phyloP scores from a whole-genome alignment of 345 rosid species.

The Melaleuca quinquenervia region DNA sequence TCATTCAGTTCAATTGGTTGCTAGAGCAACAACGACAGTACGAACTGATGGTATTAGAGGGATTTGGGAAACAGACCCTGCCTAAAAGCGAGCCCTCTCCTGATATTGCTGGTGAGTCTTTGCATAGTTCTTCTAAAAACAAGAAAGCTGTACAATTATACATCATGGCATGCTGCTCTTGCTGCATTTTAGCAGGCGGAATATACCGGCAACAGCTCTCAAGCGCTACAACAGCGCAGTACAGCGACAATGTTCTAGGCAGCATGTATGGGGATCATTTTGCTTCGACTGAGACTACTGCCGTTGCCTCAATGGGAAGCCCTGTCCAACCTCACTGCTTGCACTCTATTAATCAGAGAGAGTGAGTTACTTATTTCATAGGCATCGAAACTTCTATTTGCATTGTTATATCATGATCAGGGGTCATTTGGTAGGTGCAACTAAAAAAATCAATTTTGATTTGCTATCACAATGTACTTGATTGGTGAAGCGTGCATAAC shows the following conservation, averaged over 20 bases:
- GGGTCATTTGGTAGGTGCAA: not conserved
- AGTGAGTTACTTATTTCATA: not conserved
- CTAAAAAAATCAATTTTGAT: too few relatives aligned
- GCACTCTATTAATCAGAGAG: not conserved
- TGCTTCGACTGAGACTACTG: not conserved
- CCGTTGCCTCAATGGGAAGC: not conserved
- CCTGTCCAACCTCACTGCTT: not conserved
- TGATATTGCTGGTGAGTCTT: not conserved
- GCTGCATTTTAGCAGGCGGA: not conserved
- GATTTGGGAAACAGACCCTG: not conserved
- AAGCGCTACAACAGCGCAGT: not conserved
- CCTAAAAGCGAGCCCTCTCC: not conserved
- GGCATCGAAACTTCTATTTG: not conserved
- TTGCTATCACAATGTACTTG: not conserved
- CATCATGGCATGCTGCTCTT: not conserved
- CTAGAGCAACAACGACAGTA: constrained; percentile 6
- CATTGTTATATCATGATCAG: not conserved
- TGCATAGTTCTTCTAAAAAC: not conserved
- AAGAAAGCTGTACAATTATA: not conserved
- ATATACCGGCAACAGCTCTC: not conserved
- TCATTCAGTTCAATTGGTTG: constrained; percentile 8
- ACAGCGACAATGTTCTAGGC: not conserved
- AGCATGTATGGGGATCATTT: not conserved
- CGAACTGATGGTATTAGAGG: not conserved
- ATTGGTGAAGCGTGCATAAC: not conserved